Evolutionary conservation across 73 alveolate species (phyloP).

Genomic region (Tetrahymena thermophila): DNA sequence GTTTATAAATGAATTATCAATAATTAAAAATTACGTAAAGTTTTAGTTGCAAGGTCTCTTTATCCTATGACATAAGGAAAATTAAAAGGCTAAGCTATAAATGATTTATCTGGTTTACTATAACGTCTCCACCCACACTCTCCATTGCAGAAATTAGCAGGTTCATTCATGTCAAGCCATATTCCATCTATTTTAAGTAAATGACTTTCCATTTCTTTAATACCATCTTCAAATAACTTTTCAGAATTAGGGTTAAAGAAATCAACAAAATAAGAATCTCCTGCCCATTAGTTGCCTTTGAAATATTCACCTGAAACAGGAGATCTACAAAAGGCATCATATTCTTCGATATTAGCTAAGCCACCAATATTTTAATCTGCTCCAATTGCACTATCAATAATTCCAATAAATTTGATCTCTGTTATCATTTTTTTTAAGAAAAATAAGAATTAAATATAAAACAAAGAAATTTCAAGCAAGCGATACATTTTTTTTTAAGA

Average conservation of each 20-base stretch:
- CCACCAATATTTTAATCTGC: not conserved
- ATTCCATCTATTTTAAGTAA: conserved; percentile 81
- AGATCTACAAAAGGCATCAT: conserved; percentile 72
- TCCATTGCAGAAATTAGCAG: conserved; percentile 71
- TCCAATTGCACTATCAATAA: not conserved
- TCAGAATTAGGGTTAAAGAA: conserved; percentile 72
- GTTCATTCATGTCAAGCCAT: conserved; percentile 97
- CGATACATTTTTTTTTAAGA: conserved; percentile 10
- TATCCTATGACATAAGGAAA: conserved; percentile 90
- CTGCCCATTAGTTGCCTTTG: conserved; percentile 95
- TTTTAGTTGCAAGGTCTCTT: conserved; percentile 60
- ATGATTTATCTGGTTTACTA: not conserved
- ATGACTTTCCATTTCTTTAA: conserved; percentile 57
- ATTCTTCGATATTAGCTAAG: not conserved
- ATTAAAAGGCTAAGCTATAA: not conserved
- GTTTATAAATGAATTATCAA: not conserved
- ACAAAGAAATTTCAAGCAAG: not conserved
- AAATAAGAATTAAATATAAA: not conserved
- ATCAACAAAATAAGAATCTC: conserved; percentile 85
- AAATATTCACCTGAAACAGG: conserved; percentile 67
- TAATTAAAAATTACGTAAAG: conserved; percentile 42
- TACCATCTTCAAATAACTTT: conserved; percentile 12
- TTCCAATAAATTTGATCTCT: not conserved
- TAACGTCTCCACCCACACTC: conserved; percentile 56
- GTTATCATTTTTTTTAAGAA: not conserved